A percentile compares a stretch with the other conserved stretches of the same genome.
Conservation (phyloP, 2,329 filamentous ascomycete genomes). For the Ilyonectria destructans region DNA sequence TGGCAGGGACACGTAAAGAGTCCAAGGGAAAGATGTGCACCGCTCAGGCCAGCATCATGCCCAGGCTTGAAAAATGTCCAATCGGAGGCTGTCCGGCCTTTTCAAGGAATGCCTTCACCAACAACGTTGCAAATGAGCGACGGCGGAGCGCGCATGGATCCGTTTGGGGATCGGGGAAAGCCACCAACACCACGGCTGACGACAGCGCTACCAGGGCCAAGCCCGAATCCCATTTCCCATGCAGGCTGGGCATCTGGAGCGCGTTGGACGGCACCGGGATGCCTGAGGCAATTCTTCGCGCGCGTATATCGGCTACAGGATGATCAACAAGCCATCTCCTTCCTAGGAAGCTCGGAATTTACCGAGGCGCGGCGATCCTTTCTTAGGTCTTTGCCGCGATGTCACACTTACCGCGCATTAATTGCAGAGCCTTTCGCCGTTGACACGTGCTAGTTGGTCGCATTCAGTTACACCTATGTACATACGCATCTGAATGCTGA, state of each 20-base stretch:
- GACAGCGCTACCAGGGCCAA: background rate
- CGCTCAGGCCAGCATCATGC: conserved; percentile 1
- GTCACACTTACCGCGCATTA: conserved; percentile 12
- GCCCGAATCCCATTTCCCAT: background rate
- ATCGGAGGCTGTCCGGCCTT: conserved; percentile 18
- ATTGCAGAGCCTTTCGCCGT: background rate
- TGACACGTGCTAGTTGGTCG: background rate
- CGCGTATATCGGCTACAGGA: background rate
- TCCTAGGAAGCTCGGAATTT: background rate
- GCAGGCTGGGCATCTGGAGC: background rate
- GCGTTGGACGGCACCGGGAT: background rate
- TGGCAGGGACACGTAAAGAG: background rate
- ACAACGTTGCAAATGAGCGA: conserved; percentile 15
- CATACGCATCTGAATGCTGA: background rate
- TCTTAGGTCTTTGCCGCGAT: background rate
- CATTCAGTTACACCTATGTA: too few species aligned
- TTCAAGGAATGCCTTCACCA: conserved; percentile 4
- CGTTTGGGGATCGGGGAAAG: background rate
- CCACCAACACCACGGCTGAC: conserved; percentile 15
- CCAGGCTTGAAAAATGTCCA: conserved; percentile 4
- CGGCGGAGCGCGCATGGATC: background rate
- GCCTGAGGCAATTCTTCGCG: background rate
- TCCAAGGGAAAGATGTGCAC: conserved; percentile 5
- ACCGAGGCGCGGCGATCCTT: conserved; percentile 7
- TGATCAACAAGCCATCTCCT: background rate